Evolutionary conservation across 306 rosid species (phyloP).

Genomic region (Gillenia trifoliata): DNA sequence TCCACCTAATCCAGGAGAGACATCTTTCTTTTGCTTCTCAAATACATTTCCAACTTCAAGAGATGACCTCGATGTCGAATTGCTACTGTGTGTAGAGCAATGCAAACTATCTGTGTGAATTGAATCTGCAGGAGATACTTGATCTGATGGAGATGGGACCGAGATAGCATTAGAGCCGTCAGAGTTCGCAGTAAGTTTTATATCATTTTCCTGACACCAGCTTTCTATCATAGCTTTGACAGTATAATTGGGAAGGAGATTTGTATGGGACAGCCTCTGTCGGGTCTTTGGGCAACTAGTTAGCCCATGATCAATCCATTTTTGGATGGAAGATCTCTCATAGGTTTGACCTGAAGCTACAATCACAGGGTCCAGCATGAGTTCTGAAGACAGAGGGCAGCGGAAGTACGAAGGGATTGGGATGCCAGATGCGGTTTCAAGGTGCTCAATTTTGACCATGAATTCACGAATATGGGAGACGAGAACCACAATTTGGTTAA

Average conservation of each 20-base stretch:
- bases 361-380: slow-evolving; percentile 88
- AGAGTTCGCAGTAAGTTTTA: slow-evolving; percentile 34
- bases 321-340: slow-evolving; percentile 70
- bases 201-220: slow-evolving; percentile 85
- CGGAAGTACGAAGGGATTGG: slow-evolving; percentile 71
- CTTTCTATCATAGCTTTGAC: slow-evolving; percentile 85
- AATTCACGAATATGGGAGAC: slow-evolving; percentile 57
- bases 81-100: slow-evolving; percentile 22
- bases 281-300: slow-evolving; percentile 81
- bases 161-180: slow-evolving; percentile 22
- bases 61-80: slow-evolving; percentile 57
- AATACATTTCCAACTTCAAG: slow-evolving; percentile 44
- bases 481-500: slow-evolving; percentile 54
- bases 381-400: slow-evolving; percentile 82
- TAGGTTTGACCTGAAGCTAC: slow-evolving; percentile 97
- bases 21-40: slow-evolving; percentile 46
- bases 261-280: slow-evolving; percentile 61
- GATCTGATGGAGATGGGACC: slow-evolving; percentile 31
- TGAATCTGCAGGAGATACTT: slow-evolving; percentile 32
- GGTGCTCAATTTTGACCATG: slow-evolving; percentile 45
- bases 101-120: slow-evolving; percentile 35
- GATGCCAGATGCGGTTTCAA: slow-evolving; percentile 45
- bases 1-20: slow-evolving; percentile 34
- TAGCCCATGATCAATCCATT: slow-evolving; percentile 79
- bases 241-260: slow-evolving; percentile 76